phyloP scores from a whole-genome alignment of 208 protist genomes.

The Trypanosoma rangeli region DNA sequence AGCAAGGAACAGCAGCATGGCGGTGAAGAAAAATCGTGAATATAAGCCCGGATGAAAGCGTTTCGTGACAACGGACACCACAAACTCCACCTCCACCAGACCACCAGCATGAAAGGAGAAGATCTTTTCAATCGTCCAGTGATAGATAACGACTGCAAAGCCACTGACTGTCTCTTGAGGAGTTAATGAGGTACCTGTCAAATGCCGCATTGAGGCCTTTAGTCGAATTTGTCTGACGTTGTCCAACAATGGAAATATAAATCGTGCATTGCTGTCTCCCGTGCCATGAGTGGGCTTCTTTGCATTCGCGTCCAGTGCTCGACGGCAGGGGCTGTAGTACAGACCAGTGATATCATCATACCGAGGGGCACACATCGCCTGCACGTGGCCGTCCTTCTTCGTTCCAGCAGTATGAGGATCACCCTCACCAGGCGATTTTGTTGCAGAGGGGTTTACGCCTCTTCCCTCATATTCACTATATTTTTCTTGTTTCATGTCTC shows the following conservation, averaged over 20 bases:
- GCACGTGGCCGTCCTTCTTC: slow-evolving; percentile 4
- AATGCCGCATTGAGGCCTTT: slow-evolving; percentile 38
- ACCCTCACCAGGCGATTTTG: not conserved
- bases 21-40: slow-evolving; percentile 28
- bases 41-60: slow-evolving; percentile 15
- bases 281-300: not conserved
- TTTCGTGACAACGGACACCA: slow-evolving; percentile 26
- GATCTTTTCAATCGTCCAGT: slow-evolving; percentile 40
- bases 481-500: not conserved
- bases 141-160: slow-evolving; percentile 35
- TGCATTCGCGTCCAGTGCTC: not conserved
- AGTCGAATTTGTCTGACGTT: slow-evolving; percentile 44
- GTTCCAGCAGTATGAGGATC: not conserved
- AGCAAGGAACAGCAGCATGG: slow-evolving; percentile 31
- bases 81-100: slow-evolving; percentile 45
- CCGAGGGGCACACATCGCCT: slow-evolving; percentile 37
- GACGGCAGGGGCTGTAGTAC: slow-evolving; percentile 48
- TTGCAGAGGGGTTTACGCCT: too few relatives aligned
- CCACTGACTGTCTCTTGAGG: slow-evolving; percentile 8
- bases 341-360: slow-evolving; percentile 36
- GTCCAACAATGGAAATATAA: slow-evolving; percentile 49
- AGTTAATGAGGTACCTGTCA: slow-evolving; percentile 7
- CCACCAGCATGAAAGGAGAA: slow-evolving; percentile 45
- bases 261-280: not conserved
- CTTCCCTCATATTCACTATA: not conserved